Conservation (phyloP, 1,139 yeast genomes). For the Kazachstania sp. region DNA sequence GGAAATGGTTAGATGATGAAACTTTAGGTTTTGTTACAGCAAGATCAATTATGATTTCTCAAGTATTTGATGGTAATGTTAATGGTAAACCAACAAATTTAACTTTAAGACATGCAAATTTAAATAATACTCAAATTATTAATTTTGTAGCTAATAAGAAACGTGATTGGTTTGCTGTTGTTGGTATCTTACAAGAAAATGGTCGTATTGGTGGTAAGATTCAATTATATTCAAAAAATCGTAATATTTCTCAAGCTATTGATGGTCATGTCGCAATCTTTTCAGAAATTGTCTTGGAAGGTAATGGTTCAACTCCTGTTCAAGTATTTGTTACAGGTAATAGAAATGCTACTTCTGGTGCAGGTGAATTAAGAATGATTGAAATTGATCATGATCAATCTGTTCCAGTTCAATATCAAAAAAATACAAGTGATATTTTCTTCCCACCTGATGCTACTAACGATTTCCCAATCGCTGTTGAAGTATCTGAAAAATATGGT, state of each 20-base stretch:
- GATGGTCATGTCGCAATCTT: constrained; percentile 97
- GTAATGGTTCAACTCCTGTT: constrained; percentile 57
- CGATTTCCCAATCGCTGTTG: constrained; percentile 94
- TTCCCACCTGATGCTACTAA: constrained; percentile 95
- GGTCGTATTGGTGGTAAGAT: constrained; percentile 95
- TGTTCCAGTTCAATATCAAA: constrained; percentile 68
- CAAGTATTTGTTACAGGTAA: constrained; percentile 85
- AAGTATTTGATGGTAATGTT: constrained; percentile 72
- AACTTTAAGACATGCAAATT: constrained; percentile 74
- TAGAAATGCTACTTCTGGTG: constrained; percentile 68
- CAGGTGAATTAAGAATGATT: constrained; percentile 82
- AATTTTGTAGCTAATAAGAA: constrained; percentile 77
- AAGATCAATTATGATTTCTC: constrained; percentile 68
- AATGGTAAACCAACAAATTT: constrained; percentile 66
- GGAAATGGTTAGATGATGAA: constrained; percentile 84
- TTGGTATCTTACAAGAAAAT: constrained; percentile 91
- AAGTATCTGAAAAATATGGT: constrained; percentile 79
- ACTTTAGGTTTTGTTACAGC: constrained; percentile 81
- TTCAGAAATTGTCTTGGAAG: constrained; percentile 65
- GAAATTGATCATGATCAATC: constrained; percentile 91
- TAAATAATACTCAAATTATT: constrained; percentile 81
- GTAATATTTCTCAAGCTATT: constrained; percentile 92
- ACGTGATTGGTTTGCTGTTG: constrained; percentile 88
- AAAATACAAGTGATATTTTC: constrained; percentile 86
- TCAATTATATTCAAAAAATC: constrained; percentile 78